phyloP scores from a whole-genome alignment of 202 grass and related monocot genomes.

The Musa balbisiana region DNA sequence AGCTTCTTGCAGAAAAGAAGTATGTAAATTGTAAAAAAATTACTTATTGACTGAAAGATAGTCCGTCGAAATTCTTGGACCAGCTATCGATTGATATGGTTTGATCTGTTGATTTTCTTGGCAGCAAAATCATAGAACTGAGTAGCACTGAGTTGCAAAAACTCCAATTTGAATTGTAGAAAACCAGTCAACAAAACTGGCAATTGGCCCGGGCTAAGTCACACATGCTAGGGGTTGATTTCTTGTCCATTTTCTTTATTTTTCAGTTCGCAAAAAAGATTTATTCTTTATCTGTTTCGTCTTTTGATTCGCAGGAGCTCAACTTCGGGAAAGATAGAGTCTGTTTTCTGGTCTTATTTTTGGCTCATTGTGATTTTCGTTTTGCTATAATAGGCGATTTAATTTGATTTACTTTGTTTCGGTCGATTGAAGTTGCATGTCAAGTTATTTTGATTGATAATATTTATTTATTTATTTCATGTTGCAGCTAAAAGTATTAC shows the following conservation, averaged over 20 bases:
- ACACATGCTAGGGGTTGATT: background rate
- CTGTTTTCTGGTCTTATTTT: background rate
- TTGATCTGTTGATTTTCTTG: background rate
- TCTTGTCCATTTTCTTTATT: background rate
- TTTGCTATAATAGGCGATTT: no score
- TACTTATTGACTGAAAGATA: background rate
- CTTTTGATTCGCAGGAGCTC: constrained; percentile 6
- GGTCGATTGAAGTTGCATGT: no score
- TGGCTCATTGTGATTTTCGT: background rate
- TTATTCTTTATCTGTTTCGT: background rate
- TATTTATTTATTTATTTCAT: no score
- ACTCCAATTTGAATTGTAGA: background rate
- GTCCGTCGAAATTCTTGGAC: background rate
- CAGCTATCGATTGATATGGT: background rate
- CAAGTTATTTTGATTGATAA: no score
- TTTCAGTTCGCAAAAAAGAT: background rate
- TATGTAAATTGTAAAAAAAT: constrained; percentile 22
- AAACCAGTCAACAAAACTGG: constrained; percentile 11
- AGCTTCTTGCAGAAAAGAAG: constrained; percentile 41
- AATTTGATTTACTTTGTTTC: no score
- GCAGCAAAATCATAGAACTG: constrained; percentile 37
- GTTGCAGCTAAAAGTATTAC: no score
- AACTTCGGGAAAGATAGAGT: constrained; percentile 2
- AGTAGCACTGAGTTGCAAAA: constrained; percentile 13
- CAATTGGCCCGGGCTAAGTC: constrained; percentile 6